Evolutionary conservation across 2,329 filamentous ascomycete species (phyloP).

Genomic region (Parastagonospora nodorum): DNA sequence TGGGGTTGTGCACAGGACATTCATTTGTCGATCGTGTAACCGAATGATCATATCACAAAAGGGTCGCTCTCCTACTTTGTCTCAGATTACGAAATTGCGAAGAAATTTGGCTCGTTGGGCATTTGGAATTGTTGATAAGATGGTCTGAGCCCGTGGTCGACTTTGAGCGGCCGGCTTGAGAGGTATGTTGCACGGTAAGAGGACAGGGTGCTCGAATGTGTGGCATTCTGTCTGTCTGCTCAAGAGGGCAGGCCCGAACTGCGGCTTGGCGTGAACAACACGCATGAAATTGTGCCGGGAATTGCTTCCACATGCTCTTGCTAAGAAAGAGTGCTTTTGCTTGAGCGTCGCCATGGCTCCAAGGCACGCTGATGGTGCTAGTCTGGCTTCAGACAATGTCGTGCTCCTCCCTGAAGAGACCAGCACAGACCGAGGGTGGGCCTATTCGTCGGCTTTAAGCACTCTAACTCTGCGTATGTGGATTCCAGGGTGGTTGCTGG

Average conservation of each 20-base stretch:
- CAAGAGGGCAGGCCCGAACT: too few relatives aligned
- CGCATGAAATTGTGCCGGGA: too few relatives aligned
- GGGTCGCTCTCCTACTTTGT: constrained; percentile 17
- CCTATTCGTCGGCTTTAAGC: background rate
- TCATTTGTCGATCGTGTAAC: constrained; percentile 24
- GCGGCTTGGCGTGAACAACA: too few relatives aligned
- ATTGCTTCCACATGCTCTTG: background rate
- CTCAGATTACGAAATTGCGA: constrained; percentile 11
- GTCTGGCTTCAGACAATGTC: constrained; percentile 19
- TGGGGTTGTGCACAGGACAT: constrained; percentile 1
- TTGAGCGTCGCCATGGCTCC: constrained; percentile 1
- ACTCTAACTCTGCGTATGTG: too few relatives aligned
- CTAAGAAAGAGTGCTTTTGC: background rate
- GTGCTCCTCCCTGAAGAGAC: constrained; percentile 18
- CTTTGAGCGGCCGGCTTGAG: too few relatives aligned
- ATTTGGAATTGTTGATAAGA: background rate
- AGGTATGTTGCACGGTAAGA: too few relatives aligned
- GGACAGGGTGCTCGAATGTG: too few relatives aligned
- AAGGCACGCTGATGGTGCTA: constrained; percentile 16
- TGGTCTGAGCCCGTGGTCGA: too few relatives aligned
- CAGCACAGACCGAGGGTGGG: constrained; percentile 1
- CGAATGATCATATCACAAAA: constrained; percentile 19
- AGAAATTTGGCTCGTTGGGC: background rate
- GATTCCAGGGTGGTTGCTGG: background rate
- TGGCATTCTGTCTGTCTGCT: too few relatives aligned